phyloP scores from a whole-genome alignment of 2,329 filamentous ascomycete genomes.

The Phyllosticta citriasiana region DNA sequence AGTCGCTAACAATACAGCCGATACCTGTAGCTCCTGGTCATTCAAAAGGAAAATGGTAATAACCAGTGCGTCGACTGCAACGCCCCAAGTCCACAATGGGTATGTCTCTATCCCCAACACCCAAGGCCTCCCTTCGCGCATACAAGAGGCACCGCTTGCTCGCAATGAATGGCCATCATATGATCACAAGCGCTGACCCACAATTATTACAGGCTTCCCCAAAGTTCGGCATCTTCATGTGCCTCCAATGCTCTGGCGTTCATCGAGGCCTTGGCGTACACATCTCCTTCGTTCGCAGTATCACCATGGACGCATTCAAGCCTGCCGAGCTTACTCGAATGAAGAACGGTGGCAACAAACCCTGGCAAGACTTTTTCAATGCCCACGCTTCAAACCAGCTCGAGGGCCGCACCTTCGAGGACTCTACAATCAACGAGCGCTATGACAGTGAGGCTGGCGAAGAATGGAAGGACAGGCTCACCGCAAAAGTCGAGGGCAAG shows the following conservation, averaged over 20 bases:
- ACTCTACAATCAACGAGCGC: constrained; percentile 78
- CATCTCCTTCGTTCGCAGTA: constrained; percentile 94
- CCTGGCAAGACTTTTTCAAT: constrained; percentile 83
- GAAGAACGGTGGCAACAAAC: constrained; percentile 81
- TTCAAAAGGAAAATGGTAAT: constrained; percentile 85
- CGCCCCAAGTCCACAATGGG: constrained; percentile 96
- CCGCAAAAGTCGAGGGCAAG: constrained; percentile 75
- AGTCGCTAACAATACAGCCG: neutral
- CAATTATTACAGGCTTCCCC: constrained; percentile 54
- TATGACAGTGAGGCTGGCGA: constrained; percentile 86
- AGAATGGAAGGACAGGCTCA: constrained; percentile 87
- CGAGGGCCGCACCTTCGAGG: constrained; percentile 56
- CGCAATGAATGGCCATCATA: neutral
- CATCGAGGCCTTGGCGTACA: constrained; percentile 93
- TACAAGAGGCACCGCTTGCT: neutral
- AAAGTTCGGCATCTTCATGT: constrained; percentile 98
- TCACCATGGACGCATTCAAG: constrained; percentile 99
- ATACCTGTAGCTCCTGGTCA: constrained; percentile 61
- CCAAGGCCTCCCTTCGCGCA: constrained; percentile 4
- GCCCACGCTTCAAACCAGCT: constrained; percentile 36
- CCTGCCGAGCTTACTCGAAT: constrained; percentile 84
- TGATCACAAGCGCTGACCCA: neutral
- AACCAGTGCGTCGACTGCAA: constrained; percentile 89
- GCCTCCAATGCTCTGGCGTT: constrained; percentile 86
- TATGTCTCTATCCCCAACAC: constrained; percentile 32